Evolutionary conservation across 768 basidiomycete species (phyloP).

Genomic region (Pisolithus orientalis): DNA sequence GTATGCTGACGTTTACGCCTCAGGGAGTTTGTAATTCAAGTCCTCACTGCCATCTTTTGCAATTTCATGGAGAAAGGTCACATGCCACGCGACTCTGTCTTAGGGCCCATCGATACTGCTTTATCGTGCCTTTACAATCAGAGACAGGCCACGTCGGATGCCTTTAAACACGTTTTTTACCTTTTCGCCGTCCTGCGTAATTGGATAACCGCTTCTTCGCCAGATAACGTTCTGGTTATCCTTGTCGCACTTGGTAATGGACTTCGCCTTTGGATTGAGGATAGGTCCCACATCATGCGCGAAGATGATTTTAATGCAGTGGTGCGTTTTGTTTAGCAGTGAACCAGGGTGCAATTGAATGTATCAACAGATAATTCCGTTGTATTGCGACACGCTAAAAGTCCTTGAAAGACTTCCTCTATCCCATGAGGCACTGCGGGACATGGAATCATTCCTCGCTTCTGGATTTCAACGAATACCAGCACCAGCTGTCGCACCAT

Average conservation of each 20-base stretch:
- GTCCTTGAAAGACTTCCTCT: conserved; percentile 34
- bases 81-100: conserved; percentile 14
- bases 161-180: conserved; percentile 25
- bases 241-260: conserved; percentile 33
- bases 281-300: conserved; percentile 34
- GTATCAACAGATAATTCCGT: conserved; percentile 18
- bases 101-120: conserved; percentile 24
- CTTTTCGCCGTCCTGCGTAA: conserved; percentile 31
- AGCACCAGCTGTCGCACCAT: conserved; percentile 41
- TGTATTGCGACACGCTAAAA: conserved; percentile 43
- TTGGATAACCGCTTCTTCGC: conserved; percentile 25
- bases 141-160: conserved; percentile 17
- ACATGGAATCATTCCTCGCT: conserved; percentile 40
- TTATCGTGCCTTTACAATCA: conserved; percentile 32
- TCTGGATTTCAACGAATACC: conserved; percentile 47
- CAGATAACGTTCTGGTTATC: conserved; percentile 27
- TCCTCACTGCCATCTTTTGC: conserved; percentile 15
- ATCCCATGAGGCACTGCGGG: conserved; percentile 34
- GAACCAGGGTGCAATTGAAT: background rate
- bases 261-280: conserved; percentile 48
- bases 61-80: conserved; percentile 4
- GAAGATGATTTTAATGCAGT: conserved; percentile 41
- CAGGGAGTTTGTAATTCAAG: conserved; percentile 16
- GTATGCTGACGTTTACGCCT: conserved; percentile 5
- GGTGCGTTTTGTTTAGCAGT: conserved; percentile 30